Conservation (phyloP, 176 grass and related monocot genomes). For the Triticum timopheevii region DNA sequence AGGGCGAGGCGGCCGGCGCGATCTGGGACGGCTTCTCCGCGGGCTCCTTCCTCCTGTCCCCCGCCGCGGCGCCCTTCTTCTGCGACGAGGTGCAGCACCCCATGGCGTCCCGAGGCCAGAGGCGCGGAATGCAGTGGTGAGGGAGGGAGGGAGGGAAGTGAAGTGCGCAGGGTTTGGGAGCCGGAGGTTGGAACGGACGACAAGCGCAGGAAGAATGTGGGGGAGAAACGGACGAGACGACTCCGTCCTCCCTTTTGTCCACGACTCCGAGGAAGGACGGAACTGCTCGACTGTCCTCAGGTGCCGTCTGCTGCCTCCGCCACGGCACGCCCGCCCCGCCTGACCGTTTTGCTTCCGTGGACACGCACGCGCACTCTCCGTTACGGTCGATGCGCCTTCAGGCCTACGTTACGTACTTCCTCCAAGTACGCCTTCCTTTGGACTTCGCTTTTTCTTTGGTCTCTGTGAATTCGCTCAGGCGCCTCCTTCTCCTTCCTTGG, state of each 20-base stretch:
- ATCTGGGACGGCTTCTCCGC: conserved; percentile 26
- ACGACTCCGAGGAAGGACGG: not conserved
- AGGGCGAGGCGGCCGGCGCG: not conserved
- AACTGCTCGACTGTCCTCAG: not conserved
- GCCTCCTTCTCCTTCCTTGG: not conserved
- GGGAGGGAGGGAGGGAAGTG: not conserved
- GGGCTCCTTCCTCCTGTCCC: not conserved
- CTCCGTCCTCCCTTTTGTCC: not conserved
- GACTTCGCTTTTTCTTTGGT: not conserved
- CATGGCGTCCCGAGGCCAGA: conserved; percentile 25
- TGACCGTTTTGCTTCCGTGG: not conserved
- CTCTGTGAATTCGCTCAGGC: not conserved
- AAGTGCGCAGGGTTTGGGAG: not conserved
- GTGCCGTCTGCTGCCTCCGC: not conserved
- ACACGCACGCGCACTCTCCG: not conserved
- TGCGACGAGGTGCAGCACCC: conserved; percentile 35
- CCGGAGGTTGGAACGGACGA: conserved; percentile 3
- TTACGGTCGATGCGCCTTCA: not conserved
- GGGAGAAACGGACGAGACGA: not conserved
- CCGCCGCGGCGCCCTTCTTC: not conserved
- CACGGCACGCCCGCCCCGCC: not conserved
- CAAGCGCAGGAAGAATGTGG: not conserved
- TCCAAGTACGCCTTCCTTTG: rapidly evolving
- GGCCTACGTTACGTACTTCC: not conserved
- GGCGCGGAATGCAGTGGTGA: not conserved